Percentiles rank a stretch among this genome's conserved stretches.
Conservation (phyloP, 495 filamentous ascomycete species). For the Aspergillus indologenus region DNA sequence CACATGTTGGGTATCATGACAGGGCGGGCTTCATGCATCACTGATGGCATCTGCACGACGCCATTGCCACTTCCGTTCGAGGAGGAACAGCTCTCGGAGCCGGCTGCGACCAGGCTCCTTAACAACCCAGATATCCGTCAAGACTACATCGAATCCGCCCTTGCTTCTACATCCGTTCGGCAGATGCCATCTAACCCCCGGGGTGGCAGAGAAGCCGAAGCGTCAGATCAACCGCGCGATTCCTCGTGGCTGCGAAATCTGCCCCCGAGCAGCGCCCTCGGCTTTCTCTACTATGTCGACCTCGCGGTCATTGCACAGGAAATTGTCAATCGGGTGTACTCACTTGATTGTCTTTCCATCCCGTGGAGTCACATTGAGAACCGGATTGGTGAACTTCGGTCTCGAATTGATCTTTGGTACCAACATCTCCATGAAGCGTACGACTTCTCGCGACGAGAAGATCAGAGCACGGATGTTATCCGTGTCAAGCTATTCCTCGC, state of each 20-base stretch:
- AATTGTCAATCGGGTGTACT: conserved; percentile 57
- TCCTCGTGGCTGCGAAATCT: conserved; percentile 32
- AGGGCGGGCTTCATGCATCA: conserved; percentile 60
- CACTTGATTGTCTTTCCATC: conserved; percentile 47
- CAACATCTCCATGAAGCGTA: conserved; percentile 48
- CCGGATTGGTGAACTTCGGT: conserved; percentile 50
- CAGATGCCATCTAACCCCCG: conserved; percentile 38
- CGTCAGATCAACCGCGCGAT: conserved; percentile 23
- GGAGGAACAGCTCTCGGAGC: conserved; percentile 46
- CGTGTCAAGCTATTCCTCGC: conserved; percentile 49
- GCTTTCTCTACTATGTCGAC: conserved; percentile 49
- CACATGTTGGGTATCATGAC: conserved; percentile 60
- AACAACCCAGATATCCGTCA: conserved; percentile 33
- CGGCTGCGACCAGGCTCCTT: conserved; percentile 30
- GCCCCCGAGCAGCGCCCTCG: conserved; percentile 39
- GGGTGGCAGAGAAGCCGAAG: conserved; percentile 26
- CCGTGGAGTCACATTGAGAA: conserved; percentile 61
- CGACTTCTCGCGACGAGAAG: conserved; percentile 44
- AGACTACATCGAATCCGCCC: conserved; percentile 33
- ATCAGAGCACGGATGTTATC: conserved; percentile 31
- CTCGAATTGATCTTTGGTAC: conserved; percentile 54
- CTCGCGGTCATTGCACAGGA: conserved; percentile 53
- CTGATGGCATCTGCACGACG: conserved; percentile 55
- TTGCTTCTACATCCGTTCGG: conserved; percentile 38
- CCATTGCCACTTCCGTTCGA: conserved; percentile 59